Evolutionary conservation across 1,139 yeast genomes (phyloP), one percentile per base, ranked within the genome.

Genomic region (Candida smagusa): DNA sequence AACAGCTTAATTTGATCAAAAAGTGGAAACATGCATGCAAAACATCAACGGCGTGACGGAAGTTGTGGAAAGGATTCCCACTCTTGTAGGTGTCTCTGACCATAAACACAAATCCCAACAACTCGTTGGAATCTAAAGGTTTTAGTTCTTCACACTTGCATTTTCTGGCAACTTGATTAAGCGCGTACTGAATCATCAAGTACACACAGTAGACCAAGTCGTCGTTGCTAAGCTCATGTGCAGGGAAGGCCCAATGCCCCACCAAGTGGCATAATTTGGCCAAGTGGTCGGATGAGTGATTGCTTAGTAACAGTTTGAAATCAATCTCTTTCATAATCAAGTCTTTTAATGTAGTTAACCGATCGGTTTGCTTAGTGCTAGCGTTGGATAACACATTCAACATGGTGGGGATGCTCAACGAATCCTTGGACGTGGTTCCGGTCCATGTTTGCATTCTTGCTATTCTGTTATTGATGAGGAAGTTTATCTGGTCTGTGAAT

Each of bases 41-140:
- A 6, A 92, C 98, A 62, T 92, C 98, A 11, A 88, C 86, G 0
- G 96, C 97, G 62, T 92, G 98, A 49, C 96, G 78, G 57, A 89
- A 92, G 63, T 90, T 90, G 64, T 92, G 98, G 66, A 90, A 92
- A 6, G 92, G 88, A 55, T 90, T 89, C 2, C 88, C 88, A 48
- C 79, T 78, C 53, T 84, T 81, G 58, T 92, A 92, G 32, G 86
- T 77, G 51, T 85, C 85, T 46, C 95, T 75, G 5, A 83, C 74
- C 54, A 77, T 72, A 47, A 79, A 76, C 22, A 84, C 63, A 46
- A 86, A 71, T n/a, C 74, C 74, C 35, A 79, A 58, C 21, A 84
- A 61, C 42, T 70, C 72, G 49, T 74, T 73, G 25, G 68, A 63
- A 11, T 65, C 38, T 5, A 72, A 60, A 2, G 56, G 46, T 22